Conservation (phyloP, 495 filamentous ascomycete species). For the Neurospora hispaniola region DNA sequence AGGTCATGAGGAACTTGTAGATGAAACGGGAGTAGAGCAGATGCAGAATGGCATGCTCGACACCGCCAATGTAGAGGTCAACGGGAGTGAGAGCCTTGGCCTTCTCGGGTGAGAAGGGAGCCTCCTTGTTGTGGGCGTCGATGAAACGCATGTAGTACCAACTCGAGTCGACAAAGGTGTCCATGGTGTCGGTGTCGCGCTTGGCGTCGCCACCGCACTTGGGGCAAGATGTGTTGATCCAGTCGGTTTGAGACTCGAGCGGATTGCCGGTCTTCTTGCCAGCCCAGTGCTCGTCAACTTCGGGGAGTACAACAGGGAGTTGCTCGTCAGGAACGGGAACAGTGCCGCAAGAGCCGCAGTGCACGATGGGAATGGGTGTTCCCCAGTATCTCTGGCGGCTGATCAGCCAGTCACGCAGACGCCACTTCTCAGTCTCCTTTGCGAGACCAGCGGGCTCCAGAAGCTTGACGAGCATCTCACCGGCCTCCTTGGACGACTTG, state of each 20-base stretch:
- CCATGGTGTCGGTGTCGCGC: slow-evolving; percentile 90
- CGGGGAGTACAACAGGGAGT: slow-evolving; percentile 66
- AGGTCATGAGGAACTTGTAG: slow-evolving; percentile 68
- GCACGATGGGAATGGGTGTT: slow-evolving; percentile 79
- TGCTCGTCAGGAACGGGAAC: slow-evolving; percentile 69
- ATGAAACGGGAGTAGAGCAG: slow-evolving; percentile 88
- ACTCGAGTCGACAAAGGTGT: slow-evolving; percentile 88
- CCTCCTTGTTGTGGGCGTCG: slow-evolving; percentile 52
- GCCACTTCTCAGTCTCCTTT: slow-evolving; percentile 56
- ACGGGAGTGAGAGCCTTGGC: slow-evolving; percentile 54
- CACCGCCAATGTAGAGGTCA: slow-evolving; percentile 76
- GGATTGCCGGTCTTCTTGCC: slow-evolving; percentile 66
- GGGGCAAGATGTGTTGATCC: slow-evolving; percentile 68
- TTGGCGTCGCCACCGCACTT: slow-evolving; percentile 58
- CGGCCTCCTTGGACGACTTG: slow-evolving; percentile 51
- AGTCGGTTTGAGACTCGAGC: slow-evolving; percentile 57
- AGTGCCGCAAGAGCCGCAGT: slow-evolving; percentile 65
- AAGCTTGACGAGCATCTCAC: slow-evolving; percentile 46
- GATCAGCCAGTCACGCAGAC: slow-evolving; percentile 77
- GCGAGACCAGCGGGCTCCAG: slow-evolving; percentile 47
- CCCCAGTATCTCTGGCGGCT: slow-evolving; percentile 88
- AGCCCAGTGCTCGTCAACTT: slow-evolving; percentile 56
- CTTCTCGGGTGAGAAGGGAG: slow-evolving; percentile 47
- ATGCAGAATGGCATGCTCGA: slow-evolving; percentile 85
- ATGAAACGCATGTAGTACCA: slow-evolving; percentile 84